A percentile compares a stretch with the other conserved stretches of the same genome.
These are phyloP conservation scores for Acanthamoeba castellanii DNA, from an alignment of 208 protist genomes.

Conservation along the genomic window DNA sequence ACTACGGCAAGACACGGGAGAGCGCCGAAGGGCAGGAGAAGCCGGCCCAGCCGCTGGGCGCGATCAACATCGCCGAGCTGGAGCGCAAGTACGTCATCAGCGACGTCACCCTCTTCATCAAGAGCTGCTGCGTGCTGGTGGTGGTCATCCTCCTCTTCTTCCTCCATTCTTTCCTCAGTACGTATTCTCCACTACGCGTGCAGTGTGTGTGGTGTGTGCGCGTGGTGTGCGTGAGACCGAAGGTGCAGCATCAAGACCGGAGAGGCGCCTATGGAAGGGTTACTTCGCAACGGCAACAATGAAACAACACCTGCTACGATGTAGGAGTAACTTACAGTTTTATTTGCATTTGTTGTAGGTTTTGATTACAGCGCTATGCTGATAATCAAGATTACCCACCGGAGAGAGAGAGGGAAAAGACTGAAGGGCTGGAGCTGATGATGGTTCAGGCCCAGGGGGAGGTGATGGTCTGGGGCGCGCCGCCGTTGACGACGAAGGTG, in stretches of 20 bases:
- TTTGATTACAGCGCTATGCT: background rate
- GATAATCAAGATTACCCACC: background rate
- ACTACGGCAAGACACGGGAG: background rate
- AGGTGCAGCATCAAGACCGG: too few species aligned
- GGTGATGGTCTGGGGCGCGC: background rate
- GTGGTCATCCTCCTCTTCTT: slow-evolving; percentile 85
- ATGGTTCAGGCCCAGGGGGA: background rate
- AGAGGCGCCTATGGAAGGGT: too few species aligned
- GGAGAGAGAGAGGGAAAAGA: background rate
- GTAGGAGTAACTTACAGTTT: too few species aligned
- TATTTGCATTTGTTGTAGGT: too few species aligned
- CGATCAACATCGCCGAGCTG: background rate
- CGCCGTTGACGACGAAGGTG: background rate
- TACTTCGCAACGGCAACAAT: too few species aligned
- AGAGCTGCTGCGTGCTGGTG: slow-evolving; percentile 71
- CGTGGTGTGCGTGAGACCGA: too few species aligned
- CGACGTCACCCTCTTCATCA: slow-evolving; percentile 77
- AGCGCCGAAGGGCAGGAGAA: background rate
- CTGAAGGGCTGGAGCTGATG: background rate
- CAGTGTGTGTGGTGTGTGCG: background rate
- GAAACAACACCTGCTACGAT: too few species aligned
- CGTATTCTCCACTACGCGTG: too few species aligned
- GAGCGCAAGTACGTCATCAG: slow-evolving; percentile 77
- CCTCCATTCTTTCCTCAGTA: slow-evolving; percentile 60
- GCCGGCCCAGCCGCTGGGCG: background rate